Evolutionary conservation across 176 grass and related monocot species (phyloP).

Genomic region (Oryza officinalis): DNA sequence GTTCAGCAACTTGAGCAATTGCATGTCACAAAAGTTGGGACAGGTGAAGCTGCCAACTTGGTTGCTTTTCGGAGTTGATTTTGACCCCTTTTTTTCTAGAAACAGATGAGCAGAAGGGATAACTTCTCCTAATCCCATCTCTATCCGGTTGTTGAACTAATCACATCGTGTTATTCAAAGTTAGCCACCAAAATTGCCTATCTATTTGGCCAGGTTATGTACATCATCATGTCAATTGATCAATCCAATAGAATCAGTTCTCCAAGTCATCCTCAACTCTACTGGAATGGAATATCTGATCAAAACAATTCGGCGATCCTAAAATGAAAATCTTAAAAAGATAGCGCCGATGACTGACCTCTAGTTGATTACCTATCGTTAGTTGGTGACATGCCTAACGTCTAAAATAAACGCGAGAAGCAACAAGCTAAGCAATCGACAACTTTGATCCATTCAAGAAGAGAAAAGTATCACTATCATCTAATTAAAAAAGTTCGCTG

Average conservation of each 20-base stretch:
- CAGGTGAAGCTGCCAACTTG: not conserved
- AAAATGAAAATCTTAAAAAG: not conserved
- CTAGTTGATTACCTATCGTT: not conserved
- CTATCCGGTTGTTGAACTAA: conserved; percentile 25
- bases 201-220: not conserved
- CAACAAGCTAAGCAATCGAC: not conserved
- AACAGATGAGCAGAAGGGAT: not conserved
- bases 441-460: not conserved
- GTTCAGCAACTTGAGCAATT: not conserved
- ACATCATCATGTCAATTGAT: not conserved
- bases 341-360: not conserved
- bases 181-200: not conserved
- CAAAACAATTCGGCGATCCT: not conserved
- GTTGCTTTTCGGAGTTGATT: conserved; percentile 39
- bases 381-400: conserved; percentile 3
- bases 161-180: not conserved
- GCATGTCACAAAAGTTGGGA: not conserved
- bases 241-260: not conserved
- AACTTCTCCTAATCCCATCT: not conserved
- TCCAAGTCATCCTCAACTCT: not conserved
- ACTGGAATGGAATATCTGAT: not conserved
- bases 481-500: not conserved
- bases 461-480: not conserved
- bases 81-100: conserved; percentile 15
- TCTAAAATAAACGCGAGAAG: not conserved